phyloP scores from a whole-genome alignment of 345 rosid genomes.

The Salix caprea region DNA sequence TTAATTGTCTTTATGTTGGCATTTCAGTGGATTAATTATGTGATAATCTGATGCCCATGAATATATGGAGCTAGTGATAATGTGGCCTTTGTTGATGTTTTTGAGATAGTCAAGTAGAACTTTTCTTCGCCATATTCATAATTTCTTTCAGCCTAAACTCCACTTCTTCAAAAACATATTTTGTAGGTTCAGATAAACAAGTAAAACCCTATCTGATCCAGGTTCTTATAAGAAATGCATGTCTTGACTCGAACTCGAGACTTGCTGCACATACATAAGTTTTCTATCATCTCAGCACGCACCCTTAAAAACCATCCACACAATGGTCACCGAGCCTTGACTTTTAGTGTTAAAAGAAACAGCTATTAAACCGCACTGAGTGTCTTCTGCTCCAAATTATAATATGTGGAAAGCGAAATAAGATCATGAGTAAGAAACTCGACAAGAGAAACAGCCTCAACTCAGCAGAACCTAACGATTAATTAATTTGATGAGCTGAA shows the following conservation, averaged over 20 bases:
- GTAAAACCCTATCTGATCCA: too few relatives aligned
- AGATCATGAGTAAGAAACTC: too few relatives aligned
- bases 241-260: too few relatives aligned
- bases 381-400: background rate
- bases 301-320: background rate
- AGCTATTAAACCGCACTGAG: background rate
- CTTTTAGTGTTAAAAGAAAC: background rate
- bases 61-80: background rate
- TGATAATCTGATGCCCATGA: background rate
- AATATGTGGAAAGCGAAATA: too few relatives aligned
- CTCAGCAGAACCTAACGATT: background rate
- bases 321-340: conserved; percentile 5
- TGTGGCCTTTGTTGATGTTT: background rate
- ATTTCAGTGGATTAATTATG: background rate
- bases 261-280: too few relatives aligned
- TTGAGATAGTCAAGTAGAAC: background rate
- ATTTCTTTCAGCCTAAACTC: background rate
- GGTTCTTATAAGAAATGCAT: too few relatives aligned
- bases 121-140: background rate
- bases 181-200: too few relatives aligned
- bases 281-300: too few relatives aligned
- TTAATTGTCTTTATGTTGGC: background rate
- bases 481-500: background rate
- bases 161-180: too few relatives aligned
- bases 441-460: too few relatives aligned